A percentile compares a stretch with the other conserved stretches of the same genome.
phyloP scores from a whole-genome alignment of 305 asterid species.

The Lippia alba region DNA sequence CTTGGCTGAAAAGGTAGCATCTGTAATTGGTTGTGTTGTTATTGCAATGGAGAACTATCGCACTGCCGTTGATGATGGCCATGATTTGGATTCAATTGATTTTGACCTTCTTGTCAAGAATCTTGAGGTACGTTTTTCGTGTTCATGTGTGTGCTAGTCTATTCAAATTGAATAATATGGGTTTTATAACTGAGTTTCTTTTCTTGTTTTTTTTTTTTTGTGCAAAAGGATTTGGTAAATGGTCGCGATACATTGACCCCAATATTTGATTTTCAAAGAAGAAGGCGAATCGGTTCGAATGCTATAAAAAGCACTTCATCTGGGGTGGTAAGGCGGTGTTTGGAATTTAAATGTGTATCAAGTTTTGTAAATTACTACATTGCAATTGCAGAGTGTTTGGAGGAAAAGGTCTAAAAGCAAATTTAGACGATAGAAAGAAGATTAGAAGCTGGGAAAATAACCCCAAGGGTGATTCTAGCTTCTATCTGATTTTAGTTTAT shows the following conservation, averaged over 20 bases:
- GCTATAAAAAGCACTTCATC: conserved; percentile 64
- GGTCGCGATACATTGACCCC: conserved; percentile 81
- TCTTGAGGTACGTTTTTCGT: conserved; percentile 69
- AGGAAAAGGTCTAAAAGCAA: too few species aligned
- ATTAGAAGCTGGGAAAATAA: too few species aligned
- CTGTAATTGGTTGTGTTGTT: conserved; percentile 89
- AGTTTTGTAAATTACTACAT: background rate
- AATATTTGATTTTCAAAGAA: conserved; percentile 82
- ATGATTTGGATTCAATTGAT: conserved; percentile 86
- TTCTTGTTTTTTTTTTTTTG: background rate
- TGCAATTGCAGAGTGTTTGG: background rate
- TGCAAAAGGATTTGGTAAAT: conserved; percentile 77
- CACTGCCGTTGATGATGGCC: conserved; percentile 89
- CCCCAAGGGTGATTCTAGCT: too few species aligned
- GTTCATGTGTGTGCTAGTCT: conserved; percentile 15
- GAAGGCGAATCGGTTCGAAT: conserved; percentile 75
- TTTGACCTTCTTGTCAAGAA: conserved; percentile 87
- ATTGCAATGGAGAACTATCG: conserved; percentile 98
- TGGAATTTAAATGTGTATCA: background rate
- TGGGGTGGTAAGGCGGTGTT: conserved; percentile 79
- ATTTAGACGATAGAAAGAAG: too few species aligned
- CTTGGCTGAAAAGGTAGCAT: conserved; percentile 97
- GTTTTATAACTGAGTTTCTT: conserved; percentile 24
- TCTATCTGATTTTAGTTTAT: too few species aligned
- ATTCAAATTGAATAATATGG: conserved; percentile 21